Evolutionary conservation across 352 stramenopile genomes (phyloP).

Genomic region (Phytophthora rubi): DNA sequence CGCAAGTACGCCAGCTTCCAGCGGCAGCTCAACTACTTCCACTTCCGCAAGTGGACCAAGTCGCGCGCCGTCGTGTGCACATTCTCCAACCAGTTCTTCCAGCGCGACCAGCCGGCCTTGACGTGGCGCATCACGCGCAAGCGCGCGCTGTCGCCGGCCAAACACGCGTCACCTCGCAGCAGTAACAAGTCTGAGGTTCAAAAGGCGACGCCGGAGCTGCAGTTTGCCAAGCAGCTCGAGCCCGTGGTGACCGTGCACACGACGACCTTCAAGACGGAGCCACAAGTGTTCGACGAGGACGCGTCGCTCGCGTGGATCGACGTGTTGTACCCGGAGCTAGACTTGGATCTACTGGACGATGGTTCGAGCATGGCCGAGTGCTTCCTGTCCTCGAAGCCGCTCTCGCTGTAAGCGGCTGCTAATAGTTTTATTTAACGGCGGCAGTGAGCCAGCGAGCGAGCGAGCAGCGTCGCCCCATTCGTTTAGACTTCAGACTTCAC

Average conservation of each 20-base stretch:
- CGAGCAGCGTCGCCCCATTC: slow-evolving; percentile 6
- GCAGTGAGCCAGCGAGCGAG: neutral
- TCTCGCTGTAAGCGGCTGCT: slow-evolving; percentile 21
- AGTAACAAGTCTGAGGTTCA: neutral
- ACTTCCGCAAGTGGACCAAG: slow-evolving; percentile 88
- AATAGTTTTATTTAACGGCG: slow-evolving; percentile 31
- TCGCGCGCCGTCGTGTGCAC: slow-evolving; percentile 75
- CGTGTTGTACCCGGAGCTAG: slow-evolving; percentile 68
- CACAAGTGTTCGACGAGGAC: slow-evolving; percentile 26
- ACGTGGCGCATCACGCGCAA: slow-evolving; percentile 75
- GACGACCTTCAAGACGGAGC: slow-evolving; percentile 6
- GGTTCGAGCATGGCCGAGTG: slow-evolving; percentile 16
- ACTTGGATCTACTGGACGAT: slow-evolving; percentile 38
- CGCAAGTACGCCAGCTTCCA: slow-evolving; percentile 89
- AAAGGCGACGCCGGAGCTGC: slow-evolving; percentile 9
- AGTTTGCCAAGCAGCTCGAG: slow-evolving; percentile 24
- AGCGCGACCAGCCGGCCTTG: slow-evolving; percentile 63
- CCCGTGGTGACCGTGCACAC: slow-evolving; percentile 19
- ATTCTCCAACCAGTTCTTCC: slow-evolving; percentile 77
- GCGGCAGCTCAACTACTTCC: slow-evolving; percentile 88
- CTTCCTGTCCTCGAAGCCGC: slow-evolving; percentile 21
- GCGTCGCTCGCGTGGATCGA: slow-evolving; percentile 65
- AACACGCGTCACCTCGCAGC: slow-evolving; percentile 3
- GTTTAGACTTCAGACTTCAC: slow-evolving; percentile 19
- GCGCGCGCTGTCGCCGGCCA: slow-evolving; percentile 31